Evolutionary conservation across 202 grass and related monocot genomes (phyloP).

Genomic region (Carex arenaria): DNA sequence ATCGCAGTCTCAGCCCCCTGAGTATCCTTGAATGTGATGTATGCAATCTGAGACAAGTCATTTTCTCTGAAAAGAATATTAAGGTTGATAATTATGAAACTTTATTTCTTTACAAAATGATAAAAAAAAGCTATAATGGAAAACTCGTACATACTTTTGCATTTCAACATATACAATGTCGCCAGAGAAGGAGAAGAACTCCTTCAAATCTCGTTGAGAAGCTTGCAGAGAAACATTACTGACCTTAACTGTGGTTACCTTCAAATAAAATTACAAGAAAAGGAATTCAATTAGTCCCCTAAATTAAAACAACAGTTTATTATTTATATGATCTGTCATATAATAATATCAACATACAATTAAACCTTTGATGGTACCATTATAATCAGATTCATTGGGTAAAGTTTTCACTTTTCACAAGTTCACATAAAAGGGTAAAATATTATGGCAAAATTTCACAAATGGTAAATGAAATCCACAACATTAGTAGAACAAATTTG

Average conservation of each 20-base stretch:
- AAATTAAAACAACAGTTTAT: neutral
- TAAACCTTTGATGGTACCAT: neutral
- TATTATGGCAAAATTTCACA: neutral
- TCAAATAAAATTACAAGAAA: constrained; percentile 28
- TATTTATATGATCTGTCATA: neutral
- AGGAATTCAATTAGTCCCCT: neutral
- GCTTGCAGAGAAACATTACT: constrained; percentile 82
- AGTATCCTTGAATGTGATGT: constrained; percentile 77
- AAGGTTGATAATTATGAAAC: neutral
- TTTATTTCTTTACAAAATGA: neutral
- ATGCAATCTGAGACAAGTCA: constrained; percentile 82
- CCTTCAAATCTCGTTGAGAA: constrained; percentile 59
- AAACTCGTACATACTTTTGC: constrained; percentile 44
- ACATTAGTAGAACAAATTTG: neutral
- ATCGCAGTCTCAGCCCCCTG: constrained; percentile 85
- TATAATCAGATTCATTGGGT: neutral
- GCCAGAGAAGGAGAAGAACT: constrained; percentile 97
- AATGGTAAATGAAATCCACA: constrained; percentile 5
- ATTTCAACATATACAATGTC: constrained; percentile 75
- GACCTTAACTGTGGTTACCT: constrained; percentile 79
- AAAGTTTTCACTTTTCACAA: neutral
- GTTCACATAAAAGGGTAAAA: neutral
- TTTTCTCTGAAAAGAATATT: constrained; percentile 43
- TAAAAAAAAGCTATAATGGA: constrained; percentile 1
- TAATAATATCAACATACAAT: neutral